phyloP scores from a whole-genome alignment of 306 rosid genomes.

The Delonix regia region DNA sequence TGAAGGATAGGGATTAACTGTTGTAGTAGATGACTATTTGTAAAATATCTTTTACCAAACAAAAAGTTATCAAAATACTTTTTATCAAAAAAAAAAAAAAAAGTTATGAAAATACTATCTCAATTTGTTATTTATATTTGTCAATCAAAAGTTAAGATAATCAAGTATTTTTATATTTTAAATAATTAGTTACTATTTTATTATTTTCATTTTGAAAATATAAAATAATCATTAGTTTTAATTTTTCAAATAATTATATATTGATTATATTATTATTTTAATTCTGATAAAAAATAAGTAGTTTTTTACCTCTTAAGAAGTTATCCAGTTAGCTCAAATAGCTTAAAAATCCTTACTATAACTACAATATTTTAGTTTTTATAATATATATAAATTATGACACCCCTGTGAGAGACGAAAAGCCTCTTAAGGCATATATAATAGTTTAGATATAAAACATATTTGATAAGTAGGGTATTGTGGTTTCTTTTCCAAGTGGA shows the following conservation, averaged over 20 bases:
- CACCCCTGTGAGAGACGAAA: too few species aligned
- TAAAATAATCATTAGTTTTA: not conserved
- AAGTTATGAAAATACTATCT: too few species aligned
- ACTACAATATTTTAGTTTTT: too few species aligned
- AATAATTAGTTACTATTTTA: not conserved
- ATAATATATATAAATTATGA: too few species aligned
- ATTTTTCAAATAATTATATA: too few species aligned
- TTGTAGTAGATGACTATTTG: constrained; percentile 17
- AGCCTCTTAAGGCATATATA: too few species aligned
- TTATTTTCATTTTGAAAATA: not conserved
- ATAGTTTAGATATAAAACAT: too few species aligned
- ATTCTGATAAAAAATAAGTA: not conserved
- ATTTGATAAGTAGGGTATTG: not conserved
- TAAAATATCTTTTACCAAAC: too few species aligned
- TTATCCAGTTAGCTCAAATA: not conserved
- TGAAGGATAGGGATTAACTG: not conserved
- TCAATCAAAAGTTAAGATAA: not conserved
- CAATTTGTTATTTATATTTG: not conserved
- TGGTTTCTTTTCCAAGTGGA: not conserved
- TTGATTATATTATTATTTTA: too few species aligned
- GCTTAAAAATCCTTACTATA: not conserved
- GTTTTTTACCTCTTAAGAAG: not conserved
- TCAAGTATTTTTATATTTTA: not conserved
- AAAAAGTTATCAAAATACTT: too few species aligned
- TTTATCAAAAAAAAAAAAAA: too few species aligned